A percentile compares a stretch with the other conserved stretches of the same genome.
phyloP scores from a whole-genome alignment of 257 asterid species.

The Solanum lignicaule region DNA sequence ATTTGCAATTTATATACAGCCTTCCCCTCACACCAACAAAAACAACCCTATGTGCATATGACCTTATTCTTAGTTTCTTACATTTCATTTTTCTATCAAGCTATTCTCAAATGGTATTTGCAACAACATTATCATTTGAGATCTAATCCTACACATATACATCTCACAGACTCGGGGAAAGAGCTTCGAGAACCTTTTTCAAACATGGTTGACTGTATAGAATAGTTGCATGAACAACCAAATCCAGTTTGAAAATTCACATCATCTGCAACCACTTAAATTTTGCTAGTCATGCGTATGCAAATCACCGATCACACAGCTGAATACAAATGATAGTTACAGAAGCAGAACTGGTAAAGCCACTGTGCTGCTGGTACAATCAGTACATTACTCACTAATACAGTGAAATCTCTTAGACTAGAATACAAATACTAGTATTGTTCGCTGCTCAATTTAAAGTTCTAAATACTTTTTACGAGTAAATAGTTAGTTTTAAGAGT shows the following conservation, averaged over 20 bases:
- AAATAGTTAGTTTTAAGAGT: not conserved
- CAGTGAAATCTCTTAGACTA: not conserved
- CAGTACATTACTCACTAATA: not conserved
- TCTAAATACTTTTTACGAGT: not conserved
- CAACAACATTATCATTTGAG: not conserved
- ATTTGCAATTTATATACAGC: not conserved
- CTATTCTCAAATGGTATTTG: not conserved
- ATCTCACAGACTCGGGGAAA: not conserved
- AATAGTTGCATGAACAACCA: not conserved
- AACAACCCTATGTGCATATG: not conserved
- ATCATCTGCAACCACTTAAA: not conserved
- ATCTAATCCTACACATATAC: not conserved
- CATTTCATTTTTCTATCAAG: not conserved
- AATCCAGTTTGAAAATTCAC: not conserved
- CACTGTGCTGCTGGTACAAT: not conserved
- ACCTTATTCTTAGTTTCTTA: not conserved
- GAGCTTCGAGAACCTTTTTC: not conserved
- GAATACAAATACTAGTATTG: not conserved
- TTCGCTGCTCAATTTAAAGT: not conserved
- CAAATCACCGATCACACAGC: not conserved
- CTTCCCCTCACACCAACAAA: not conserved
- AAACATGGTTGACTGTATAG: fast-evolving
- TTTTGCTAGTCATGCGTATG: not conserved
- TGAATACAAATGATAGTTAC: not conserved
- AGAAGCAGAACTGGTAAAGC: not conserved